Evolutionary conservation across 2,329 filamentous ascomycete genomes (phyloP).

Genomic region (Penicillium brevicompactum): DNA sequence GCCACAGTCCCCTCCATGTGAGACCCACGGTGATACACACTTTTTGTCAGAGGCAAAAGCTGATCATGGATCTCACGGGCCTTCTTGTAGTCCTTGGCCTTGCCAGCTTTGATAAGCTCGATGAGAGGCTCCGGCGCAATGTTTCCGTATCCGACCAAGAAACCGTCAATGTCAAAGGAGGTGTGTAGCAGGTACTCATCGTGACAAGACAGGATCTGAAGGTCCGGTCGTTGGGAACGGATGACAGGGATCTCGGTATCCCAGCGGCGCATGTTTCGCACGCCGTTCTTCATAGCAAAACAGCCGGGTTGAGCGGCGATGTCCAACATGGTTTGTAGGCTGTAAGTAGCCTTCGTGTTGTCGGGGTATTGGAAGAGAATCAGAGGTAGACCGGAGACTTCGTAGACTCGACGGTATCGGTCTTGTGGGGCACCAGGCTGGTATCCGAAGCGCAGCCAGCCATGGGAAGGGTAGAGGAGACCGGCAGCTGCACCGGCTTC

Average conservation of each 20-base stretch:
- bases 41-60: constrained; percentile 55
- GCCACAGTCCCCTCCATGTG: constrained; percentile 59
- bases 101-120: constrained; percentile 55
- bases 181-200: constrained; percentile 58
- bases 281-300: constrained; percentile 61
- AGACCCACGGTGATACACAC: constrained; percentile 57
- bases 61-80: constrained; percentile 55
- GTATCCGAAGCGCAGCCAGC: constrained; percentile 59
- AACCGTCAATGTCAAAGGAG: constrained; percentile 55
- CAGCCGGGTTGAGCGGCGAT: constrained; percentile 56
- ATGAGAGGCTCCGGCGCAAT: constrained; percentile 55
- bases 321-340: constrained; percentile 55
- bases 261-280: constrained; percentile 60
- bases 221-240: constrained; percentile 50
- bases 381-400: constrained; percentile 52
- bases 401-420: constrained; percentile 54
- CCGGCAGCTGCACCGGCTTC: constrained; percentile 55
- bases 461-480: constrained; percentile 56
- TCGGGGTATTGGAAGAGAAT: constrained; percentile 60
- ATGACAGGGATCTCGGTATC: constrained; percentile 59
- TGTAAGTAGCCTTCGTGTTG: constrained; percentile 57
- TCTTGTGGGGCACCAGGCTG: constrained; percentile 56
- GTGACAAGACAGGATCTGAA: constrained; percentile 56
- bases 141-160: constrained; percentile 58
- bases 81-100: constrained; percentile 52